Evolutionary conservation across 129 eudicot species (phyloP), one percentile per base, ranked within the genome.

Genomic region (Ambrosia artemisiifolia): DNA sequence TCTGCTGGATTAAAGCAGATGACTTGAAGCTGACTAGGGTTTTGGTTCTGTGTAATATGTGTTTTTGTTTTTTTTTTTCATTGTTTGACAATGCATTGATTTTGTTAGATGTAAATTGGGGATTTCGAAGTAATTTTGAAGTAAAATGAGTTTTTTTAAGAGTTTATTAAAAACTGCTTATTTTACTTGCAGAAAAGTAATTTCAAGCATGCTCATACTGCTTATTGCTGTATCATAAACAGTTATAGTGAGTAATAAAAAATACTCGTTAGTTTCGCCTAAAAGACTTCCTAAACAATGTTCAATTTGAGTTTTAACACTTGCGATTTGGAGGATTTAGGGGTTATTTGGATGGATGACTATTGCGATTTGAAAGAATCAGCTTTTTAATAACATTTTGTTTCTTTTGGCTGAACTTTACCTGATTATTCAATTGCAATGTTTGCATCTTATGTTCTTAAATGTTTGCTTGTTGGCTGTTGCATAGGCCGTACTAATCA

Each of bases 401-500:
- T 47, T 46, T 46, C 9, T 46, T 20, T 14, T n/a, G n/a, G 24
- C 43, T 47, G 12, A 46, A 67, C 7, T 11, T 14, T 67, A 67
- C 71, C 0, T 30, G 71, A n/a, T 67, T 7, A 63, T 35, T 18
- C 7, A 0, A 17, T 57, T 9, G 24, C 63, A 38, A 48, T 57
- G n/a, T 7, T 13, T 34, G 51, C 62, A 11, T 67, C 44, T 16
- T 19, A 17, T 47, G 36, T 30, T 55, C 42, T 32, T 17, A 46
- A 30, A 56, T 43, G 33, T 49, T 28, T 1, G 1, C 43, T 36
- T 68, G 70, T 36, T 40, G 44, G 44, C 44, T 40, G 9, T 40
- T 74, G 62, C 47, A 61, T 49, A 67, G 32, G 34, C 13, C 64
- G 54, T 12, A 46, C 48, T 79, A 20, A 79, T 51, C 35, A 67